Conservation (phyloP, 1,139 yeast genomes). For the Arxiozyma heterogenica region DNA sequence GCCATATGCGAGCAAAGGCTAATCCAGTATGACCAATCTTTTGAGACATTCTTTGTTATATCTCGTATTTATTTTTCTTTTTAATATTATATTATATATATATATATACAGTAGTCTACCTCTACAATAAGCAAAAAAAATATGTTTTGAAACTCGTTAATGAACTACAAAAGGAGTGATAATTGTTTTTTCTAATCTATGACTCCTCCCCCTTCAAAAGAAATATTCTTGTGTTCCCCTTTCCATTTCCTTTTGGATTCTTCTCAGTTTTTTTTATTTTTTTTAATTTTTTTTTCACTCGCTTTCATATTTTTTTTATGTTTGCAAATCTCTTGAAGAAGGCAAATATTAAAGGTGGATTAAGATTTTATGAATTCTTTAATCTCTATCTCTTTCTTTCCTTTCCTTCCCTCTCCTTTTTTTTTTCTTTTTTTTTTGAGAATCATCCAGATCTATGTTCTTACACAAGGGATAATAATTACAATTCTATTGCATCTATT, state of each 20-base stretch:
- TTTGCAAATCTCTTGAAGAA: neutral
- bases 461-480: no score
- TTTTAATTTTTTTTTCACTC: no score
- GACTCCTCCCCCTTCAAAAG: neutral
- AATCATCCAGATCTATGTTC: neutral
- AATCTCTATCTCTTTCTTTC: neutral
- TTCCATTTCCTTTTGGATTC: neutral
- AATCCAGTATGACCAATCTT: slow-evolving; percentile 44
- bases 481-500: neutral
- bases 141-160: neutral
- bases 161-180: neutral
- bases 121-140: no score
- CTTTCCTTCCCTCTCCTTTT: no score
- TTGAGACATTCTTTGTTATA: slow-evolving; percentile 24
- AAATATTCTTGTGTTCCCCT: no score
- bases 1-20: slow-evolving; percentile 88
- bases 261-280: neutral
- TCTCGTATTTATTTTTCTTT: neutral
- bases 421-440: no score
- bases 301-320: no score
- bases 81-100: neutral
- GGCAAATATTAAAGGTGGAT: neutral
- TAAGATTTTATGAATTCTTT: neutral
- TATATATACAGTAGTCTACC: neutral
- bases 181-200: no score